These are phyloP conservation scores for Lichtheimia ramosa DNA, from an alignment of 371 early-diverging fungal genomes.

Conservation along the genomic window DNA sequence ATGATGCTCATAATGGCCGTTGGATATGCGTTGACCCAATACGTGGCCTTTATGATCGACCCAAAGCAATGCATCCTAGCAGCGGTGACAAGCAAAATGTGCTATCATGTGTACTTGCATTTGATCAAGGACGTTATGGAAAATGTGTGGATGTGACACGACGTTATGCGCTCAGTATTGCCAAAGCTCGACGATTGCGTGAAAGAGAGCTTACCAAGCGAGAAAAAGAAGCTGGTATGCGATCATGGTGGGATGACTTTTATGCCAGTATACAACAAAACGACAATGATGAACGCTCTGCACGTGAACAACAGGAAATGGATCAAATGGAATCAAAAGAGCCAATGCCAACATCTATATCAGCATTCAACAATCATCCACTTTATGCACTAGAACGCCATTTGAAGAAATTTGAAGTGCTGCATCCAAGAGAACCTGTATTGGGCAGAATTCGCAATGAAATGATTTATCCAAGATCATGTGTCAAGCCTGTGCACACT, in stretches of 20 bases:
- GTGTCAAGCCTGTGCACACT: constrained; percentile 62
- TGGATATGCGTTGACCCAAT: constrained; percentile 74
- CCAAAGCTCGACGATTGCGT: constrained; percentile 52
- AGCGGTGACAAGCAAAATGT: constrained; percentile 31
- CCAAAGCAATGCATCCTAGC: constrained; percentile 56
- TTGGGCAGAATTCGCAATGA: constrained; percentile 80
- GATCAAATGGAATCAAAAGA: constrained; percentile 47
- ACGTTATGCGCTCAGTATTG: constrained; percentile 64
- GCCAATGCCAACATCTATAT: constrained; percentile 78
- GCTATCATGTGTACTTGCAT: constrained; percentile 66
- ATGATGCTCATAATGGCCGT: constrained; percentile 28
- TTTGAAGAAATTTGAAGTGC: constrained; percentile 69
- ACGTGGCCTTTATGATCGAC: constrained; percentile 50
- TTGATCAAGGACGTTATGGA: constrained; percentile 36
- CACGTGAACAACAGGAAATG: constrained; percentile 55
- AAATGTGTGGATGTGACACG: constrained; percentile 64
- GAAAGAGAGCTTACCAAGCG: constrained; percentile 46
- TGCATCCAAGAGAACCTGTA: constrained; percentile 57
- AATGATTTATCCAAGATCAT: constrained; percentile 73
- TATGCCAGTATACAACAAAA: constrained; percentile 17
- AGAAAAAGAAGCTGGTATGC: constrained; percentile 33
- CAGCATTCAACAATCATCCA: constrained; percentile 80
- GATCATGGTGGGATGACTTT: constrained; percentile 35
- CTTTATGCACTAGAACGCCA: constrained; percentile 87
- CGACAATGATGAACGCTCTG: constrained; percentile 32